Conservation (phyloP, 768 basidiomycete species). For the Calocybe indica region DNA sequence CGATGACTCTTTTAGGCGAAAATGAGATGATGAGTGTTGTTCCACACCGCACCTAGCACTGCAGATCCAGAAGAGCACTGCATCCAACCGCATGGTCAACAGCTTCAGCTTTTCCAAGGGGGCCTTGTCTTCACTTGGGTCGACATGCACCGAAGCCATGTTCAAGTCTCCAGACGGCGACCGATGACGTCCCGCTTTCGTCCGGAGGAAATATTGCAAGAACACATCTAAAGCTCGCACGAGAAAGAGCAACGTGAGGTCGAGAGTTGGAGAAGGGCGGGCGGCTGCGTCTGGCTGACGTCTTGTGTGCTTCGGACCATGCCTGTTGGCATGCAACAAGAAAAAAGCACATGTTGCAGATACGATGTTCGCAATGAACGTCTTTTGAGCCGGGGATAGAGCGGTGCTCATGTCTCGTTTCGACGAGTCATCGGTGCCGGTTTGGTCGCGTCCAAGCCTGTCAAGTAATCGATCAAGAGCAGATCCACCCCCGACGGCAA, state of each 20-base stretch:
- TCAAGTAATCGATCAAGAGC: slow-evolving; percentile 42
- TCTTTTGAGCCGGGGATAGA: slow-evolving; percentile 36
- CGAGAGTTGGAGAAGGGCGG: slow-evolving; percentile 50
- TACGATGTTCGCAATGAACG: slow-evolving; percentile 52
- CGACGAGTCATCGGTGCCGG: background rate
- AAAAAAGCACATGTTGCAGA: slow-evolving; percentile 52
- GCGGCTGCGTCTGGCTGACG: background rate
- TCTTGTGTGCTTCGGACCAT: slow-evolving; percentile 4
- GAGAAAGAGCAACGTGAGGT: slow-evolving; percentile 60
- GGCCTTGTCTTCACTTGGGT: slow-evolving; percentile 17
- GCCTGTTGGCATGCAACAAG: slow-evolving; percentile 38
- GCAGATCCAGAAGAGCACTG: slow-evolving; percentile 70
- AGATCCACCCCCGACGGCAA: slow-evolving; percentile 61
- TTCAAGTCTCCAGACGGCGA: background rate
- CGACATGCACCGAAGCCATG: slow-evolving; percentile 7
- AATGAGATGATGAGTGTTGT: slow-evolving; percentile 4
- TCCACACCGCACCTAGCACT: slow-evolving; percentile 55
- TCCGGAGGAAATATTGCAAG: slow-evolving; percentile 45
- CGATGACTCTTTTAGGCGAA: background rate
- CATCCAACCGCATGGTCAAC: slow-evolving; percentile 51
- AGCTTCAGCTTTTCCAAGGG: slow-evolving; percentile 17
- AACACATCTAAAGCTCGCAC: slow-evolving; percentile 65
- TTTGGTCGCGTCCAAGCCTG: slow-evolving; percentile 1
- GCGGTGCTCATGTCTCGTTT: slow-evolving; percentile 12
- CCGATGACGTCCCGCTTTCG: slow-evolving; percentile 1